These are phyloP conservation scores for Marasmius oreades DNA, from an alignment of 1,284 basidiomycete species.

Conservation along the genomic window DNA sequence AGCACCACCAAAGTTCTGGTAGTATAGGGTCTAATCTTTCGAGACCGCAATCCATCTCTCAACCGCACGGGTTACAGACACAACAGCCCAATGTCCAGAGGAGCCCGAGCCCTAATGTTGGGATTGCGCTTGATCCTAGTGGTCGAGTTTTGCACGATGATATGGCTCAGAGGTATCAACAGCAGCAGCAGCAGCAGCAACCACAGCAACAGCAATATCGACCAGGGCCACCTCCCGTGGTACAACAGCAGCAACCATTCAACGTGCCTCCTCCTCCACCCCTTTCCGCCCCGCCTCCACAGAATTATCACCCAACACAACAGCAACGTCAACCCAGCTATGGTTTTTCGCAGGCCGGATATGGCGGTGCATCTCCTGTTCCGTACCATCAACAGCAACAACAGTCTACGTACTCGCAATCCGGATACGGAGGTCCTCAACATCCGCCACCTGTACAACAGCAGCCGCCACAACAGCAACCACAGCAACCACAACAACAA, in stretches of 20 bases:
- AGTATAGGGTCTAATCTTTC: background rate
- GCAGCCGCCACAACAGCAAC: constrained; percentile 20
- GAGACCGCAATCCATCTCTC: background rate
- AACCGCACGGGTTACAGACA: background rate
- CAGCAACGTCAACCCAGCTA: constrained; percentile 16
- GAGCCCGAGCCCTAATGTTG: background rate
- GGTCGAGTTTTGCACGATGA: constrained; percentile 80
- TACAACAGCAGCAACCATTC: background rate
- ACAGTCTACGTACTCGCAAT: constrained; percentile 12
- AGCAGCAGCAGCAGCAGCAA: constrained; percentile 24
- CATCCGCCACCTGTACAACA: constrained; percentile 24
- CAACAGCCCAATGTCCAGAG: background rate
- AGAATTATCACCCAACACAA: constrained; percentile 17
- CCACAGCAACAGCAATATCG: constrained; percentile 10
- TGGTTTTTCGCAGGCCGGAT: constrained; percentile 12
- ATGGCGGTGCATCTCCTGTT: constrained; percentile 2
- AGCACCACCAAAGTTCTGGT: constrained; percentile 6
- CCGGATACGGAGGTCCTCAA: background rate
- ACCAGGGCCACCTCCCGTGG: background rate
- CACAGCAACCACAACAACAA: constrained; percentile 21
- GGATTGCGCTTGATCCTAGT: constrained; percentile 46
- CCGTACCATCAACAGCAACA: constrained; percentile 23
- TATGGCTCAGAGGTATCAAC: constrained; percentile 63
- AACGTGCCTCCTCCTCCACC: background rate
- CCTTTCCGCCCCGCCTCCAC: constrained; percentile 22